Evolutionary conservation across 352 stramenopile species (phyloP), one percentile per base, ranked within the genome.

Genomic region (Globisporangium nodosum): DNA sequence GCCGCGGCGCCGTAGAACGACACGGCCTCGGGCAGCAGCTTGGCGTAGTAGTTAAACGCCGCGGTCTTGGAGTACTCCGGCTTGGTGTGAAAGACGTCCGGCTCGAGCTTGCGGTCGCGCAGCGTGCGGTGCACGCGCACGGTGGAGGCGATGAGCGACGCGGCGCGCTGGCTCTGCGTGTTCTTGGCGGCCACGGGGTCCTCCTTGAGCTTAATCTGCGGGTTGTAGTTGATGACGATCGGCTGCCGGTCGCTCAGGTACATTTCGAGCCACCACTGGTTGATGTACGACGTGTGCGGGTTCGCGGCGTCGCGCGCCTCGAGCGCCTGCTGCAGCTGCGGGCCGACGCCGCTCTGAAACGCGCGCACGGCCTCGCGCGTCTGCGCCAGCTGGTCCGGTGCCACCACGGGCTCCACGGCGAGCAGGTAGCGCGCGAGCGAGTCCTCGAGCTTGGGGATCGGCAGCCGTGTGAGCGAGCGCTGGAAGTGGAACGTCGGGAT

Each of bases 201-300:
- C 58, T 83, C 80, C 63, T 92, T 93, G 62, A 95, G 81, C 71
- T 91, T 91, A 60, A 95, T 81, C 71, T 96, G 87, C 59, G 88
- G 88, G 70, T 96, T 97, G 72, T 94, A 95, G 75, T 97, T 97
- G 67, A 96, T 78, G 33, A 85, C 80, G 46, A 97, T 66, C 49
- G 89, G 77, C 64, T 91, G 79, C 21, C 89, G 88, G 67, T 96
- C 87, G 20, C 54, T 77, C 45, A 97, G 62, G 71, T 97, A 97
- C 89, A 96, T 96, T 56, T 97, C 88, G 33, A 93, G 85, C 89
- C 89, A 97, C 85, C 88, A 96, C 60, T 94, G 76, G 74, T 96
- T 95, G 65, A 96, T 96, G 69, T 96, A 97, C 61, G 81, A 94
- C 69, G 89, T 96, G 71, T 96, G 77, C 59, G 72, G 76, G 68